phyloP scores from a whole-genome alignment of 192 early-diverging fungal species.

The Backusella tarrabulga region DNA sequence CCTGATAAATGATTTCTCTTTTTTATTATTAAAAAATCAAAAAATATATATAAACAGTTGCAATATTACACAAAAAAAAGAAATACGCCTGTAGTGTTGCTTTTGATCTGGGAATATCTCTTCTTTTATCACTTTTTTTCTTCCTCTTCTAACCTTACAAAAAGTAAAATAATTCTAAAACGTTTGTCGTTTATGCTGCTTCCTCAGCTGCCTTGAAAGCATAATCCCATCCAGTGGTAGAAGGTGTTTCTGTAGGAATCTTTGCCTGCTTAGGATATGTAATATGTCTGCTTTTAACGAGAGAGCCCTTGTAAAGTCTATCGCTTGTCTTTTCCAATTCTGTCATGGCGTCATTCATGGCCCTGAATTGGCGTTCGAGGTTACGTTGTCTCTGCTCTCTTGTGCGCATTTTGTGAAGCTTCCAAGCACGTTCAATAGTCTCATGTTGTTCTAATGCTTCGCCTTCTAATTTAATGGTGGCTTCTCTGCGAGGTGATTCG shows the following conservation, averaged over 20 bases:
- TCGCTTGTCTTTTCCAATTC: conserved; percentile 60
- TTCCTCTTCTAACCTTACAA: not conserved
- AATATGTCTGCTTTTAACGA: conserved; percentile 51
- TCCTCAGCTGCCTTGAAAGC: conserved; percentile 32
- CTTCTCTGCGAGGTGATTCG: conserved; percentile 48
- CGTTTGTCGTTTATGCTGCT: not conserved
- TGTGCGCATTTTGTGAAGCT: conserved; percentile 52
- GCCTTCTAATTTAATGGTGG: conserved; percentile 32
- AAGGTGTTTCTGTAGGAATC: conserved; percentile 73
- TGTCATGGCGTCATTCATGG: conserved; percentile 63
- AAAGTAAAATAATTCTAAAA: not conserved
- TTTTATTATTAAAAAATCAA: not conserved
- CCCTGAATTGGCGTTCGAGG: conserved; percentile 56
- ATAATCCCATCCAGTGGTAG: conserved; percentile 70
- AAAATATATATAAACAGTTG: conserved; percentile 7
- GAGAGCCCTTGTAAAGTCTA: conserved; percentile 62
- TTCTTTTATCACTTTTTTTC: not conserved
- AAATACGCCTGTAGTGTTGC: not conserved
- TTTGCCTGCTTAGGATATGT: conserved; percentile 73
- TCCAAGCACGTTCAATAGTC: conserved; percentile 73
- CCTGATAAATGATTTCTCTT: not conserved
- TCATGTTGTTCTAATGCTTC: conserved; percentile 64
- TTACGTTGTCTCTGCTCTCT: conserved; percentile 44
- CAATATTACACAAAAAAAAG: conserved; percentile 5
- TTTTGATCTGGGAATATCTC: not conserved